These are phyloP conservation scores for Puya raimondii DNA, from an alignment of 176 grass and related monocot genomes.

Conservation along the genomic window DNA sequence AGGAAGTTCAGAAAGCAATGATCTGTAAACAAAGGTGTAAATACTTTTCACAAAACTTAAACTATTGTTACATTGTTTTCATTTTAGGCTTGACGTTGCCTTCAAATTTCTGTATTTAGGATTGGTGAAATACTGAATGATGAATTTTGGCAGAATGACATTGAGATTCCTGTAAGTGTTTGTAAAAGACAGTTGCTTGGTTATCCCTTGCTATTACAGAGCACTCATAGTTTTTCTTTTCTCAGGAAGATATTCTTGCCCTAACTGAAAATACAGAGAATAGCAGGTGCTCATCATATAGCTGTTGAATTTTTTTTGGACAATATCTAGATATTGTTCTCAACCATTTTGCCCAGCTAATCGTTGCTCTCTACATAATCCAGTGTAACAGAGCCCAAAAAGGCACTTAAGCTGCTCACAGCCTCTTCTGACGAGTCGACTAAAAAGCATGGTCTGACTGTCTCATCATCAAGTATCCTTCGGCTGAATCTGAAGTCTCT, in stretches of 20 bases:
- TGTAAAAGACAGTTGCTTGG: neutral
- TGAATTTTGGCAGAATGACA: constrained; percentile 54
- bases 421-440: constrained; percentile 40
- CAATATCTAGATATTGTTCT: neutral
- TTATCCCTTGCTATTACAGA: neutral
- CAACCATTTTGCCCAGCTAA: constrained; percentile 1
- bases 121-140: constrained; percentile 63
- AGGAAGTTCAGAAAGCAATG: constrained; percentile 38
- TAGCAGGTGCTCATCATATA: constrained; percentile 37
- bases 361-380: neutral
- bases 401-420: constrained; percentile 59
- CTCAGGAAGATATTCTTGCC: constrained; percentile 63
- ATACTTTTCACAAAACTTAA: neutral
- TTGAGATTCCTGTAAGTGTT: constrained; percentile 65
- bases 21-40: constrained; percentile 65
- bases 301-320: neutral
- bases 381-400: constrained; percentile 54
- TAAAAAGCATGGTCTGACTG: constrained; percentile 42
- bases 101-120: constrained; percentile 39
- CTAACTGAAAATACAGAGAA: constrained; percentile 55
- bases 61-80: constrained; percentile 16
- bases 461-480: constrained; percentile 44
- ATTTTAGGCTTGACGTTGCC: constrained; percentile 3
- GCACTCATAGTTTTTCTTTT: constrained; percentile 30
- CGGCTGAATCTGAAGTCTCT: constrained; percentile 7